Evolutionary conservation across 176 grass and related monocot species (phyloP).

Genomic region (Phyllostachys edulis): DNA sequence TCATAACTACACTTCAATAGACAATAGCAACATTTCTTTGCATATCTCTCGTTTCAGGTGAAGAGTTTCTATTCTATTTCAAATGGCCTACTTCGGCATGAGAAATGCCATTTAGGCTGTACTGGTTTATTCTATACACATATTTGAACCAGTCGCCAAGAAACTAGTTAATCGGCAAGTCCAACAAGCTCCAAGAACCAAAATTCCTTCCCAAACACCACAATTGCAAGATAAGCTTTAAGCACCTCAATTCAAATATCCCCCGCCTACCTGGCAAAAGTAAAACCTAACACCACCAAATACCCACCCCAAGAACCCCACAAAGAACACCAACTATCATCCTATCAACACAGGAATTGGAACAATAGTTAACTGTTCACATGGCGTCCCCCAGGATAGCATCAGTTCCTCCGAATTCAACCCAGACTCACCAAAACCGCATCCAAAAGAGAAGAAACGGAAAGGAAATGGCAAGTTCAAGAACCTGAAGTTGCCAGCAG

Average conservation of each 20-base stretch:
- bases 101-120: not conserved
- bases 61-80: not conserved
- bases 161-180: not conserved
- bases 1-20: not conserved
- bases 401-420: not conserved
- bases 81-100: not conserved
- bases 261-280: not conserved
- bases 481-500: conserved; percentile 20
- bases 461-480: not conserved
- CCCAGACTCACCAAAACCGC: not conserved
- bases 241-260: not conserved
- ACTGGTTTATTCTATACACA: not conserved
- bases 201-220: not conserved
- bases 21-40: not conserved
- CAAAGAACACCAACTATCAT: not conserved
- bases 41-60: not conserved
- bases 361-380: not conserved
- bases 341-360: not conserved
- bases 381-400: too few species aligned
- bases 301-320: not conserved
- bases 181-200: not conserved
- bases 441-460: not conserved
- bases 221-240: not conserved
- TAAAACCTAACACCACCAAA: not conserved
- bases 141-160: not conserved